Evolutionary conservation across 2,329 filamentous ascomycete species (phyloP).

Genomic region (Pyrenophora seminiperda): DNA sequence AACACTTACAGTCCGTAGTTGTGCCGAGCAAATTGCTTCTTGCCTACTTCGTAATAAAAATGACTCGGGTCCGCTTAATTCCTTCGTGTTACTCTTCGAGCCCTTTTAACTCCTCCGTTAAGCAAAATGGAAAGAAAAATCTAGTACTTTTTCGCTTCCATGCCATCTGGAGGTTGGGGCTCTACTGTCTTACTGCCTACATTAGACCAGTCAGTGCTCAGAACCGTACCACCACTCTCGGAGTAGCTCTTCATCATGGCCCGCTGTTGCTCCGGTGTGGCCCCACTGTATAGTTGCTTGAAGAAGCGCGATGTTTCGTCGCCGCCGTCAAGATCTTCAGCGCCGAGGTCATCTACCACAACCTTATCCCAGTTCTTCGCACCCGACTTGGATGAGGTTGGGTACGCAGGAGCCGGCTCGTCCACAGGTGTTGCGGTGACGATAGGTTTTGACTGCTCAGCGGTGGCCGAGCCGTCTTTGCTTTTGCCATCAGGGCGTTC

Average conservation of each 20-base stretch:
- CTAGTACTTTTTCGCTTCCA: slow-evolving; percentile 71
- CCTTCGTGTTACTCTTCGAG: too few relatives aligned
- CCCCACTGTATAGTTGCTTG: slow-evolving; percentile 80
- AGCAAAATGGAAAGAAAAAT: too few relatives aligned
- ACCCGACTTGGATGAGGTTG: slow-evolving; percentile 81
- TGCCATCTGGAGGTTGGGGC: slow-evolving; percentile 74
- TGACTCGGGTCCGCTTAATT: too few relatives aligned
- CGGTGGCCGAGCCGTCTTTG: slow-evolving; percentile 18
- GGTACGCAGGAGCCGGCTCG: slow-evolving; percentile 66
- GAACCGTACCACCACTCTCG: slow-evolving; percentile 89
- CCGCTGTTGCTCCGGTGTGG: slow-evolving; percentile 78
- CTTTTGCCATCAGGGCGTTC: slow-evolving; percentile 47
- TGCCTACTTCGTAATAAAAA: not conserved
- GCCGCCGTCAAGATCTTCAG: slow-evolving; percentile 61
- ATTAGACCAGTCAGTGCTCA: slow-evolving; percentile 91
- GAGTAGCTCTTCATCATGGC: slow-evolving; percentile 98
- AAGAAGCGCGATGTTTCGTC: slow-evolving; percentile 83
- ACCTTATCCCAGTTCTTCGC: slow-evolving; percentile 93
- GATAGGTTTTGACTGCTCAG: slow-evolving; percentile 21
- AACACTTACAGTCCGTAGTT: not conserved
- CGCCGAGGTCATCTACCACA: slow-evolving; percentile 57
- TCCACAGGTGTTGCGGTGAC: slow-evolving; percentile 25
- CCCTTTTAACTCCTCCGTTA: too few relatives aligned
- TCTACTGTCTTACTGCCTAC: slow-evolving; percentile 75
- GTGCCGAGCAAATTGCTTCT: too few relatives aligned